Evolutionary conservation across 305 asterid genomes (phyloP), one percentile per base, ranked within the genome.

Genomic region (Fraxinus xanthoxyloides): DNA sequence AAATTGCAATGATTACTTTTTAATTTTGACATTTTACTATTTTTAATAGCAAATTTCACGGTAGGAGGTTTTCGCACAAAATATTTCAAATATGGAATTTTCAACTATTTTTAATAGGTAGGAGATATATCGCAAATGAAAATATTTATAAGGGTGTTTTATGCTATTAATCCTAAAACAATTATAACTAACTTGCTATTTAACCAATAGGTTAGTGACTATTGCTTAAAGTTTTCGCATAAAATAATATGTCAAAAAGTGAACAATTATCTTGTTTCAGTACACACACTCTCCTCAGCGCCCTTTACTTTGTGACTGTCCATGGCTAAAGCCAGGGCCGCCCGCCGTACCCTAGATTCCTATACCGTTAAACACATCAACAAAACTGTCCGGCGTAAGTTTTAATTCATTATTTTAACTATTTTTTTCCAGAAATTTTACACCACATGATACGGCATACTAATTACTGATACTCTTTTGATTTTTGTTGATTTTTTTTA

Each of bases 281-380:
- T 84, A 81, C 83, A 61, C 87, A 75, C 87, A 72, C 88, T 77
- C 78, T 77, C 61, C 83, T 75, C 75, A 76, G 61, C 73, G 65
- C 54, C 75, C 70, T 78, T 8, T 77, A 17, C 74, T 28, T 82
- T 78, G 46, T 83, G 76, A 85, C 80, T 70, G 88, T 84, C 87
- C 87, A 93, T 93, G 97, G 94, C 90, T 51, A 93, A 89, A 87
- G 83, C 88, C 82, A 91, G 92, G 69, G 67, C 93, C 21, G 85
- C 74, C 35, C 95, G 94, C 80, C 93, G 92, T 9, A 87, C 81
- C 40, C 83, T 93, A 51, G 97, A 91, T 82, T 90, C 94, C 67
- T 87, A 82, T 86, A 83, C 92, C 80, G 89, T 85, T 6, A 89
- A 88, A 77, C 89, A 89, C 80, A 90, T 87, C 86, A 83, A 82